phyloP scores from a whole-genome alignment of 2,329 filamentous ascomycete genomes.

The Sporothrix curviconia region DNA sequence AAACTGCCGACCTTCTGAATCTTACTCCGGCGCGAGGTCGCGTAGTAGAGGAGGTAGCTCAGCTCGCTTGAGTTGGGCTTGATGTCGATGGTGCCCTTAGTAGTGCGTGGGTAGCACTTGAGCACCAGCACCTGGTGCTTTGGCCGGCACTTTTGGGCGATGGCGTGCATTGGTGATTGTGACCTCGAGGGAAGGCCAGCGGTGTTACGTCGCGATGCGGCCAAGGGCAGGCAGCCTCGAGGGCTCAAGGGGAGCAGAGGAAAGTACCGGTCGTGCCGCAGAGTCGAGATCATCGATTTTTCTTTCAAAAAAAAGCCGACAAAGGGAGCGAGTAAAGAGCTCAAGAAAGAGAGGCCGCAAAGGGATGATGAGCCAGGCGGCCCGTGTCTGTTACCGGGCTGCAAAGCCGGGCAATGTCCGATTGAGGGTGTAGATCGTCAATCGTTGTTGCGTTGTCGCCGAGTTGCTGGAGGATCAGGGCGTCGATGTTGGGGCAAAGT shows the following conservation, averaged over 20 bases:
- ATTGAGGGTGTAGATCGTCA: background rate
- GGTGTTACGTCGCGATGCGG: no score
- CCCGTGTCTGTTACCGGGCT: background rate
- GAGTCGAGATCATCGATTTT: background rate
- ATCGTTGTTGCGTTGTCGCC: background rate
- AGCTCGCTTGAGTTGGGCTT: conserved; percentile 96
- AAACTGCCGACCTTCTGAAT: conserved; percentile 93
- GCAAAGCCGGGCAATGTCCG: background rate
- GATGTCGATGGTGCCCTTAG: conserved; percentile 85
- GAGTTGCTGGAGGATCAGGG: background rate
- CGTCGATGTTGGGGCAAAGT: background rate
- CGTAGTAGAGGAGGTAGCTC: conserved; percentile 95
- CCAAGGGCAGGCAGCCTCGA: background rate
- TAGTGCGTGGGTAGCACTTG: conserved; percentile 91
- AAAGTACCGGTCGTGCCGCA: background rate
- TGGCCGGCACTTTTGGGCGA: conserved; percentile 67
- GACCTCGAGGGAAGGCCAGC: no score
- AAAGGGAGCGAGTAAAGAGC: no score
- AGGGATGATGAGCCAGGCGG: background rate
- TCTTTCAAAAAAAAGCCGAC: no score
- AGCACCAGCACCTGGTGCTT: conserved; percentile 96
- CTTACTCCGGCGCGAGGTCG: conserved; percentile 87
- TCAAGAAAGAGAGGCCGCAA: background rate
- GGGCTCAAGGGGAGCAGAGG: background rate
- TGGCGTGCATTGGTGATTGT: conserved; percentile 65